Percentiles rank a stretch among this genome's conserved stretches.
phyloP scores from a whole-genome alignment of 2,329 filamentous ascomycete genomes.

The Exophiala sideris region DNA sequence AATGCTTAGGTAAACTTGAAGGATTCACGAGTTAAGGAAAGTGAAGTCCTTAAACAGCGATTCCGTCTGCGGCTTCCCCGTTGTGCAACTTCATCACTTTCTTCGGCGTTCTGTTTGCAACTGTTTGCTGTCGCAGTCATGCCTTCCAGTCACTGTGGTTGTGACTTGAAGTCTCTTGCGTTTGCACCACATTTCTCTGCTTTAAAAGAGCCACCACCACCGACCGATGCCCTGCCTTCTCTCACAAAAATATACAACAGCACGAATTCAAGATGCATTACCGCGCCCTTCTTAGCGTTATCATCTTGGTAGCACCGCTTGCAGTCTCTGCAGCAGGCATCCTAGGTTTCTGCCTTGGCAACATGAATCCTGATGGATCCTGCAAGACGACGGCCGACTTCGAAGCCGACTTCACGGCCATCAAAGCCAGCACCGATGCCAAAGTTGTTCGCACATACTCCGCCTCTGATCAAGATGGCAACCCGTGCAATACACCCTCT shows the following conservation, averaged over 20 bases:
- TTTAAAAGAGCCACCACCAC: not conserved
- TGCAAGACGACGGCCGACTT: constrained; percentile 65
- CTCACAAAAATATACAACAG: not conserved
- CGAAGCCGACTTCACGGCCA: constrained; percentile 60
- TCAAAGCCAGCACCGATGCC: constrained; percentile 50
- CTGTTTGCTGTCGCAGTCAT: too few species aligned
- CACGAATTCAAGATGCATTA: constrained; percentile 43
- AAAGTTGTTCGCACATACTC: constrained; percentile 65
- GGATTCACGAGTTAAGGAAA: too few species aligned
- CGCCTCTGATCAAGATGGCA: constrained; percentile 49
- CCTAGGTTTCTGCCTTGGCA: constrained; percentile 65
- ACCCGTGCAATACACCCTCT: constrained; percentile 57
- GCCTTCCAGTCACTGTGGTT: too few species aligned
- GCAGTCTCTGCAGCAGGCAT: constrained; percentile 52
- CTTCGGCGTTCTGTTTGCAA: too few species aligned
- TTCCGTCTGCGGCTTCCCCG: too few species aligned
- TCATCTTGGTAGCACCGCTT: constrained; percentile 45
- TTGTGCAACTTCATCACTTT: too few species aligned
- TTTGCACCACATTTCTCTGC: not conserved
- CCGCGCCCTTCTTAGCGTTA: constrained; percentile 38
- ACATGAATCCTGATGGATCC: constrained; percentile 57
- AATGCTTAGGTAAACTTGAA: too few species aligned
- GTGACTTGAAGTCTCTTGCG: too few species aligned
- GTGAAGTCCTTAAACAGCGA: too few species aligned
- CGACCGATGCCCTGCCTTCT: not conserved